phyloP scores from a whole-genome alignment of 2,329 filamentous ascomycete species.

The Penicillium expansum region DNA sequence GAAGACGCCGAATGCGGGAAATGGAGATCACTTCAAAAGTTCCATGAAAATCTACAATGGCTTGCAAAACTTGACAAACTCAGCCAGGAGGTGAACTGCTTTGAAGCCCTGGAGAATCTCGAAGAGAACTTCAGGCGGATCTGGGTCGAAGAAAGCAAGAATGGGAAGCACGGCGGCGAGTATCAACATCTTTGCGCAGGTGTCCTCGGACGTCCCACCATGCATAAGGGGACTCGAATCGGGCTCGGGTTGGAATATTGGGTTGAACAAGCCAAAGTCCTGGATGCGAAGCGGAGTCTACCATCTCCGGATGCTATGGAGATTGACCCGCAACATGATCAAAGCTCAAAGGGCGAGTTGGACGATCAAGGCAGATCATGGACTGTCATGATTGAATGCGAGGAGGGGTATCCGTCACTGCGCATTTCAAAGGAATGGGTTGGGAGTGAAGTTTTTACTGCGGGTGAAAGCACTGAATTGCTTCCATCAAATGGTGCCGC shows the following conservation, averaged over 20 bases:
- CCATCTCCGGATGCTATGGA: constrained; percentile 33
- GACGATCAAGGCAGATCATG: constrained; percentile 30
- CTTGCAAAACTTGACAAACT: constrained; percentile 46
- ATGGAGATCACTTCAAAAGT: constrained; percentile 41
- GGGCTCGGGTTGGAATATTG: constrained; percentile 46
- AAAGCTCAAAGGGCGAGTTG: constrained; percentile 17
- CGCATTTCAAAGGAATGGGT: constrained; percentile 47
- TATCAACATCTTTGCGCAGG: constrained; percentile 44
- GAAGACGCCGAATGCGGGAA: constrained; percentile 31
- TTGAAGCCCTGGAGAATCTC: constrained; percentile 46
- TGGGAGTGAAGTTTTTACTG: constrained; percentile 34
- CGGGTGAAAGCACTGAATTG: constrained; percentile 25
- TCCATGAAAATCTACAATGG: constrained; percentile 45
- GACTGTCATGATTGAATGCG: constrained; percentile 44
- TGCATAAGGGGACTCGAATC: constrained; percentile 41
- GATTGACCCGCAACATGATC: constrained; percentile 28
- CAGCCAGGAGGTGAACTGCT: constrained; percentile 47
- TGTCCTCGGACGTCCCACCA: constrained; percentile 41
- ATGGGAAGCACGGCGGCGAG: constrained; percentile 27
- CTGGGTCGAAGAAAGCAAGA: constrained; percentile 43
- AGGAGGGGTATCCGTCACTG: constrained; percentile 46
- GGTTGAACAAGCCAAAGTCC: constrained; percentile 36
- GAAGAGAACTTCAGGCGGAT: constrained; percentile 43
- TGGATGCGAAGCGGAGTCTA: constrained; percentile 31
- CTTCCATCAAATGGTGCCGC: constrained; percentile 20